These are phyloP conservation scores for Calonectria multiphialidica DNA, from an alignment of 2,329 filamentous ascomycete species.

Conservation along the genomic window DNA sequence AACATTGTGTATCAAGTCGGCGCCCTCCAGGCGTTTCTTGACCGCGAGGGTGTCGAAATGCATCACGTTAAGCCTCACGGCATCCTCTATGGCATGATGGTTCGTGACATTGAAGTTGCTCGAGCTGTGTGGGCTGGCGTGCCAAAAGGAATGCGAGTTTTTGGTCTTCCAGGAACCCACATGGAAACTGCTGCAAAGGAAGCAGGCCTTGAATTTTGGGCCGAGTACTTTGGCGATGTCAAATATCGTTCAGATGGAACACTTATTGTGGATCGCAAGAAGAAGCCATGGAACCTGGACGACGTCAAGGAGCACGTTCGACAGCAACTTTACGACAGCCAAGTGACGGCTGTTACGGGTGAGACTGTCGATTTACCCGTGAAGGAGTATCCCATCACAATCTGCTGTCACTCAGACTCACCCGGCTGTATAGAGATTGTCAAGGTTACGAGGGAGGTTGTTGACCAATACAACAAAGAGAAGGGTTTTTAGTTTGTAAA, in stretches of 20 bases:
- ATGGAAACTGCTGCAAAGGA: conserved; percentile 42
- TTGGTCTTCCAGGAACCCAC: conserved; percentile 42
- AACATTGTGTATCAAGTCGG: conserved; percentile 34
- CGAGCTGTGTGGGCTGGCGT: conserved; percentile 42
- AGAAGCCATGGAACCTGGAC: conserved; percentile 58
- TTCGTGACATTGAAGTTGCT: conserved; percentile 38
- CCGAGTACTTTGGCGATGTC: conserved; percentile 45
- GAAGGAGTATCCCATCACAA: conserved; percentile 54
- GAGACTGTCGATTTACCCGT: conserved; percentile 52
- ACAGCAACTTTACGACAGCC: conserved; percentile 55
- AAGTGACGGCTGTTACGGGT: conserved; percentile 56
- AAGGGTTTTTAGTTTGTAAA: conserved; percentile 3
- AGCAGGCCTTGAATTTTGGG: conserved; percentile 41
- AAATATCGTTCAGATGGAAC: conserved; percentile 41
- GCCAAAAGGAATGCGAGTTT: conserved; percentile 38
- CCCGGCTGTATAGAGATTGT: conserved; percentile 59
- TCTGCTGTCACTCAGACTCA: conserved; percentile 62
- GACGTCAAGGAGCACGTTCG: conserved; percentile 55
- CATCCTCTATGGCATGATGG: conserved; percentile 45
- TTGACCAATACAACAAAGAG: conserved; percentile 54
- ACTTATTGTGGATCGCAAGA: conserved; percentile 60
- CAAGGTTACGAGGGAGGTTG: conserved; percentile 51
- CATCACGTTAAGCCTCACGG: conserved; percentile 40
- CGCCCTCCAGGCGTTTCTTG: conserved; percentile 27
- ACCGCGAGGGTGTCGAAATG: conserved; percentile 30